Conservation (phyloP, 441 rosid species). For the Theobroma grandiflorum region DNA sequence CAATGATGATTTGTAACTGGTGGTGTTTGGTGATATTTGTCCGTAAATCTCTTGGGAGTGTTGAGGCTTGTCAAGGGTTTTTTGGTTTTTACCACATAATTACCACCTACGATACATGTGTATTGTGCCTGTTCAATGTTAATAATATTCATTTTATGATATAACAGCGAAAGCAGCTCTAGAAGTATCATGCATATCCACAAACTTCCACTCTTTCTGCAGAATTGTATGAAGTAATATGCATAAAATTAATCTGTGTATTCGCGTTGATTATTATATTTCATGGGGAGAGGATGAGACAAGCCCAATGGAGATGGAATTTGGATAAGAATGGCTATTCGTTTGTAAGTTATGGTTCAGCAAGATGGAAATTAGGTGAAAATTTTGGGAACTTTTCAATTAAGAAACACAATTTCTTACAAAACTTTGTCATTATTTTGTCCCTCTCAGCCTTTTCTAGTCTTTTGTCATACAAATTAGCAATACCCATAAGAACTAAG, state of each 20-base stretch:
- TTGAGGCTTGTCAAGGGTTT: not conserved
- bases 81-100: not conserved
- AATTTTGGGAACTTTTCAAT: too few species aligned
- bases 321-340: too few species aligned
- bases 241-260: too few species aligned
- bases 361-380: too few species aligned
- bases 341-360: too few species aligned
- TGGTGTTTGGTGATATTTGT: slow-evolving; percentile 7
- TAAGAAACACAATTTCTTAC: too few species aligned
- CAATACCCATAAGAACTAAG: too few species aligned
- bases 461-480: too few species aligned
- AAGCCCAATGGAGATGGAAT: not conserved
- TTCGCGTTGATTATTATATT: too few species aligned
- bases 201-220: not conserved
- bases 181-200: not conserved
- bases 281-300: not conserved
- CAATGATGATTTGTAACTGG: not conserved
- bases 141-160: not conserved
- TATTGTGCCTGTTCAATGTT: not conserved
- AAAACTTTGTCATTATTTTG: too few species aligned
- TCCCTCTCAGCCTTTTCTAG: too few species aligned
- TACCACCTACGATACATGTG: not conserved
- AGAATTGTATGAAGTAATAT: not conserved
- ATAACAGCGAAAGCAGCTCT: not conserved
- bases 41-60: not conserved